Base-by-base conservation (phyloP, 1,139 yeast genomes). In the Nakaseomyces glabratus region DNA sequence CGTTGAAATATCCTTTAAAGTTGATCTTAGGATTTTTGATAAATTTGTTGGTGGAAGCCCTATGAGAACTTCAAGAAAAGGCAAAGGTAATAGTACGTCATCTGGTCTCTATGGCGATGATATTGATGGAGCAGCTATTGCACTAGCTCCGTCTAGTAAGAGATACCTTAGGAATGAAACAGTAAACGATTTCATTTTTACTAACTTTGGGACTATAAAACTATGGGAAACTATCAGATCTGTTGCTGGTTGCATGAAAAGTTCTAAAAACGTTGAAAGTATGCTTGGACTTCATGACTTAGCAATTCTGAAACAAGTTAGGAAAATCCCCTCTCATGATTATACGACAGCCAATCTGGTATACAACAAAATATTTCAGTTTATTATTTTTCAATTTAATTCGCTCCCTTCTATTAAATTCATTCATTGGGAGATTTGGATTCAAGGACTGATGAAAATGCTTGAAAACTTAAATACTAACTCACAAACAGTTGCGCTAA, bases 241-340 rank as follows among this genome's bases (percentile, higher is more conserved):
- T 4, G 4, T 26, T 9, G 17, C 30, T 4, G 18, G 30, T 26
- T 26, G 30, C 11, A 17, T 26, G 30, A n/a, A 20, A 4, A 8
- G 15, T 10, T 19, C 20, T 4, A 26, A 24, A 20, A 15, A 20
- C 11, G 20, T 32, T 6, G 13, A 19, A 24, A n/a, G 8, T 19
- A 32, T 44, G 13, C 23, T 50, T 12, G 22, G 34, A 11, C 21
- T 47, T 14, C 56, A 53, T 38, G 57, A 53, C 35, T 20, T 31
- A 7, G 30, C 36, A 3, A 51, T 46, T 31, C 35, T 56, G n/a
- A 33, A 39, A 20, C 38, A 37, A 6, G 40, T 52, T 9, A 40
- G 44, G 2, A 45, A 34, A 14, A 43, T 50, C 9, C 44, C 58
- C n/a, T 56, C 59, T n/a, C 47, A 54, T 35, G 57, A 56, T 35